Evolutionary conservation across 73 alveolate genomes (phyloP), one percentile per base, ranked within the genome.

Genomic region (Blepharisma japonicum): DNA sequence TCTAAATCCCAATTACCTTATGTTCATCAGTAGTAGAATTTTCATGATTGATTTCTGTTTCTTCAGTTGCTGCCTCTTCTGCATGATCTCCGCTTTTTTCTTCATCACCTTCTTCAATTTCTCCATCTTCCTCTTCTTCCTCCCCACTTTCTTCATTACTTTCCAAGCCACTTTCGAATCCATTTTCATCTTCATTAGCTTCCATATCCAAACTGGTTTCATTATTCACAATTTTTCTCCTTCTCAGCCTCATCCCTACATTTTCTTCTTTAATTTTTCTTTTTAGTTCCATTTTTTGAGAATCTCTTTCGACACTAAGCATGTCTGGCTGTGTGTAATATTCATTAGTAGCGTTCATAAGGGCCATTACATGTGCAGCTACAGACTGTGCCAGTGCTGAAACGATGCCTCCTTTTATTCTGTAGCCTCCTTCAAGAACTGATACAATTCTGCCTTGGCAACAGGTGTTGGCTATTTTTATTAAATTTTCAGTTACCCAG

Each of bases 381-480:
- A 90, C 87, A 49, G 95, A 82, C 74, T 90, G 88, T 7, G 96
- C 99, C 47, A 96, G 89, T 21, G 98, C 95, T 67, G 97, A 86
- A 48, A 87, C 72, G 18, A 89, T 86, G 6, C 94, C 96, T 7
- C 91, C 91, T 7, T 86, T 87, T 0, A 97, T 94, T 85, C 91
- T 91, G 83, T 96, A 96, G 55, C 99, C 99, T 25, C 99, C 99
- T 82, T 96, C 99, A 7, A 96, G 86, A 48, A 96, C 98, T 14
- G 97, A 87, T 8, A 96, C 90, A 21, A 94, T 68, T 82, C 96
- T 86, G n/a, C 99, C 98, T 74, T 88, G 77, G 32, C 97, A 87
- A 83, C 86, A 92, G 68, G 81, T 81, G 79, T 96, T 94, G 51
- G 98, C 98, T 14, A 96, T 84, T 66, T 85, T 86, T 55, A 89